Evolutionary conservation across 768 basidiomycete genomes (phyloP), one percentile per base, ranked within the genome.

Genomic region (Plicaturopsis crispa): DNA sequence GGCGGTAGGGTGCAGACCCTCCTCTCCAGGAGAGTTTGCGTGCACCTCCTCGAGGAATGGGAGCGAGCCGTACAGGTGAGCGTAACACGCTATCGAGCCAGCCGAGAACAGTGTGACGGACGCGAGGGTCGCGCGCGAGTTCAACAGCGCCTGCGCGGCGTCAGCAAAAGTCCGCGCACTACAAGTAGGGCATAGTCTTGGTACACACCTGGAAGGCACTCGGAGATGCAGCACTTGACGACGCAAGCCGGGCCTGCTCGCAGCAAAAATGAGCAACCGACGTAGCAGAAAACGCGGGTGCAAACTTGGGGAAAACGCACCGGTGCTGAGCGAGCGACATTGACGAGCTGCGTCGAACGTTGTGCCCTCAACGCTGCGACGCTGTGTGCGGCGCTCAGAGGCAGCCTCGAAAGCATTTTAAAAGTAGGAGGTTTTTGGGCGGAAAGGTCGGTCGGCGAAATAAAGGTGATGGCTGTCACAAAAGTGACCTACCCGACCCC

Each of bases 1-100:
- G 21, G 63, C 54, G 41, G 83, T 56, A 18, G 96, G 78, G 65
- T 99, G 96, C 28, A 99, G 80, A 44, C 96, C 96, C 49, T 91
- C 91, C 48, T 99, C 96, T 32, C 81, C 88, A 37, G 83, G 82
- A 45, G 85, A 83, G 64, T 86, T 91, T 33, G 96, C 96, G 56
- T 89, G 88, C 5, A 84, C 94, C 63, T 96, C 83, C 42, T 85
- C 80, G 48, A 98, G 54, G 66, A 98, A 90, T 22, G 92, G 89
- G 40, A 92, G 69, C 21, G 75, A 68, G 47, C 93, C 96, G 61
- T 92, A 98, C 41, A 92, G 75, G 60, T 92, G 84, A 52, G 88
- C 83, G 71, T 99, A 99, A 90, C 90, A 96, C 39, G 89, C 90
- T 60, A 96, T 76, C 33, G 94, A 84, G 45, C 96, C 96, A 45